These are phyloP conservation scores for Suhomyces prunicola DNA, from an alignment of 805 yeast species.

Conservation along the genomic window DNA sequence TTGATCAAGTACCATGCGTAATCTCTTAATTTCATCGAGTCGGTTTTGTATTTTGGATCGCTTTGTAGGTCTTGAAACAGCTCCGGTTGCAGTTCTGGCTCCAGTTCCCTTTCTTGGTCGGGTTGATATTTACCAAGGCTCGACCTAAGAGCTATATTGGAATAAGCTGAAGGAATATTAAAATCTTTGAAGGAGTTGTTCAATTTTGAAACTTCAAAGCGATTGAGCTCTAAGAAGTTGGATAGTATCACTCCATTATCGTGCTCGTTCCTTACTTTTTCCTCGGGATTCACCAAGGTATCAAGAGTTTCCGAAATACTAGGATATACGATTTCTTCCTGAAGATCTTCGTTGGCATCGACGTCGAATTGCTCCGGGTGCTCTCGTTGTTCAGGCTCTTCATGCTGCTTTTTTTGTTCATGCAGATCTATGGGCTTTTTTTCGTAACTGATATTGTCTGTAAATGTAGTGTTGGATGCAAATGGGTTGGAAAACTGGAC, in stretches of 20 bases:
- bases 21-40: constrained; percentile 26
- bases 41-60: constrained; percentile 10
- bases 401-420: not conserved
- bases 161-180: constrained; percentile 17
- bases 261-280: not conserved
- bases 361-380: not conserved
- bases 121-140: not conserved
- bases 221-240: constrained; percentile 12
- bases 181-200: constrained; percentile 17
- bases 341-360: constrained; percentile 3
- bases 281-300: not conserved
- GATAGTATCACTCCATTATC: not conserved
- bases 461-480: not conserved
- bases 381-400: not conserved
- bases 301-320: not conserved
- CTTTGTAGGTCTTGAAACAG: not conserved
- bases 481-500: constrained; percentile 2
- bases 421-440: not conserved
- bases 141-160: not conserved
- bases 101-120: not conserved
- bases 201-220: constrained; percentile 24
- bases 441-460: not conserved
- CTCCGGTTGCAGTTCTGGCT: not conserved
- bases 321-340: constrained; percentile 9
- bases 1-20: constrained; percentile 31